Conservation (phyloP, 306 rosid genomes). For the Dryas alaskensis region DNA sequence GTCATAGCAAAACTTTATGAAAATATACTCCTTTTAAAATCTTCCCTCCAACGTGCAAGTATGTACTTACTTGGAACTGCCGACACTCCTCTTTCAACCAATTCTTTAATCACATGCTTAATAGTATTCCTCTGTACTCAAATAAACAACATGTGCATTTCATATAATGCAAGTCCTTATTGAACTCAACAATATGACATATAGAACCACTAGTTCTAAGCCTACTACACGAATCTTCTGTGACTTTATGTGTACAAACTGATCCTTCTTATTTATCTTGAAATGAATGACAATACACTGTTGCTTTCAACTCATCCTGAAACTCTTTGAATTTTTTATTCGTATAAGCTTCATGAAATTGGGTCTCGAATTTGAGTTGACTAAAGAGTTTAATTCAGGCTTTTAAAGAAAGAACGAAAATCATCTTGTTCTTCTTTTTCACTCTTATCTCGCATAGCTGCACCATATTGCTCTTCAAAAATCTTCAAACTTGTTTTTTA, state of each 20-base stretch:
- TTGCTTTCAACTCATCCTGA: not conserved
- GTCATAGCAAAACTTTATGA: not conserved
- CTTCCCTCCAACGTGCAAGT: not conserved
- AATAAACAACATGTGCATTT: not conserved
- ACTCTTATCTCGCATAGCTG: not conserved
- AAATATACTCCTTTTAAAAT: not conserved
- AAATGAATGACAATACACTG: too few relatives aligned
- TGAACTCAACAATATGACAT: not conserved
- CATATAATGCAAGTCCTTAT: not conserved
- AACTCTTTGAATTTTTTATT: not conserved
- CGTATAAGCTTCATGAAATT: not conserved
- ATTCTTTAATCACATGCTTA: not conserved
- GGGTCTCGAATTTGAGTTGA: not conserved
- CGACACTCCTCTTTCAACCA: not conserved
- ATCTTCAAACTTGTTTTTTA: too few relatives aligned
- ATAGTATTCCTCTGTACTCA: not conserved
- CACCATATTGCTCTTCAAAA: not conserved
- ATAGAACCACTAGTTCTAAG: not conserved
- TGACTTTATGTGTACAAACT: not conserved
- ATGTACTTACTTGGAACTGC: not conserved
- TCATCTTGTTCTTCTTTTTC: not conserved
- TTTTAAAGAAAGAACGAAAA: not conserved
- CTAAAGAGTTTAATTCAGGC: not conserved
- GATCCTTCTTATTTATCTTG: not conserved
- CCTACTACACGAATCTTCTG: not conserved